These are phyloP conservation scores for Cercospora sp. DNA, from an alignment of 2,329 filamentous ascomycete genomes.

Conservation along the genomic window DNA sequence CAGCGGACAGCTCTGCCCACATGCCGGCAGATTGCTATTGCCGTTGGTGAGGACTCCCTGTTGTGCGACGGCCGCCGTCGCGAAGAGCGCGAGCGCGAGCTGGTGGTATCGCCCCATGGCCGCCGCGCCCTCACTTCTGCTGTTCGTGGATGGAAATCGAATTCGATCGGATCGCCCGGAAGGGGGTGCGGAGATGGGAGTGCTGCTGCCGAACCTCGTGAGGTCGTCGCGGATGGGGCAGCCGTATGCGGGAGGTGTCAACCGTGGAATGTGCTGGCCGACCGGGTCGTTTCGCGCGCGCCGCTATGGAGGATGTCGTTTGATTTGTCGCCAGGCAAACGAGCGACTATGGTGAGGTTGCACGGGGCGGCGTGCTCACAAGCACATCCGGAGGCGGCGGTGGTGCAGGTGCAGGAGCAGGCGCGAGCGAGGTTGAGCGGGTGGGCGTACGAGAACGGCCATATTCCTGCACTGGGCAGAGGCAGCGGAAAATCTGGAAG, in stretches of 20 bases:
- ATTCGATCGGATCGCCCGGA: not conserved
- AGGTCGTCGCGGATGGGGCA: not conserved
- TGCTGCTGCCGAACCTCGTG: not conserved
- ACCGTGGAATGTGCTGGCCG: conserved; percentile 3
- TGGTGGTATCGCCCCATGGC: conserved; percentile 5
- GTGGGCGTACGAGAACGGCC: not conserved
- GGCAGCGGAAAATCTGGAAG: not conserved
- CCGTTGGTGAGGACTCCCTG: conserved; percentile 35
- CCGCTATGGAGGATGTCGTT: not conserved
- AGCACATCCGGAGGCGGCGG: not conserved
- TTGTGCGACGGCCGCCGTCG: conserved; percentile 25
- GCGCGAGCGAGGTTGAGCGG: not conserved
- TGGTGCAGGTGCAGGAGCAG: not conserved
- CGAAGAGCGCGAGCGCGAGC: conserved; percentile 4
- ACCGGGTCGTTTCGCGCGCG: not conserved
- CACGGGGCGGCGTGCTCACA: not conserved
- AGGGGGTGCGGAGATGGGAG: not conserved
- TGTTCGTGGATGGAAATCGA: not conserved
- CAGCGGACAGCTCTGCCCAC: conserved; percentile 39
- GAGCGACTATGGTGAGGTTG: conserved; percentile 9
- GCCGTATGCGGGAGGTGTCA: not conserved
- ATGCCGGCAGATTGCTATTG: conserved; percentile 40
- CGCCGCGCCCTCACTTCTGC: conserved; percentile 4
- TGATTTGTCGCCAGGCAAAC: not conserved
- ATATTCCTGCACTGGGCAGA: not conserved